Base-by-base conservation (phyloP, 352 stramenopile genomes). In the Pythium rishiriense region DNA sequence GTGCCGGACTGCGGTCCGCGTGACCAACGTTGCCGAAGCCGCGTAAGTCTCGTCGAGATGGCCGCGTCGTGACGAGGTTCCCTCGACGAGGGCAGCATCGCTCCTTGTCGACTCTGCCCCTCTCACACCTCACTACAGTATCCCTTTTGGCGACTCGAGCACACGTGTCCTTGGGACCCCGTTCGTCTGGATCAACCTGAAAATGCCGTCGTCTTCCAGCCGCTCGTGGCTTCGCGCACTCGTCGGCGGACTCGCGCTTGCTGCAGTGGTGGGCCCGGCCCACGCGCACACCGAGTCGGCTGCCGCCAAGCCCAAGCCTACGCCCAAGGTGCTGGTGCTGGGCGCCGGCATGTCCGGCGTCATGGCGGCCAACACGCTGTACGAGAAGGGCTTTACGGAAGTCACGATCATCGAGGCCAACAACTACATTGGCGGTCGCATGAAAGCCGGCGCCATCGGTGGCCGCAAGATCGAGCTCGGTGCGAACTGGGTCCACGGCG, bases 361-460 rank as follows among this genome's bases (percentile, higher is more conserved):
- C 26, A 62, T 62, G 55, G 28, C 55, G 11, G 55, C 55, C 42
- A 62, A 42, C 19, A 62, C 55, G 42, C 55, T 62, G 9, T 62
- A 33, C 43, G 55, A 62, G 22, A 62, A 62, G 29, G 55, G 55
- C 42, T 62, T 62, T 29, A 62, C 26, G 39, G 43, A 62, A 41
- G 37, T 62, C 29, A 62, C 55, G 55, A 62, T 62, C 55, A 62
- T 62, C 22, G 55, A 62, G 24, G 55, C 55, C 26, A 62, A 62
- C 55, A 43, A 62, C 55, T 62, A 62, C 55, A 62, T 62, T 22
- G 55, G 55, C 21, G 55, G 55, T 42, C 55, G 55, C 42, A 62
- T 62, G 55, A 62, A 53, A 25, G 21, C 26, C 2, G 42, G 26
- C 7, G n/a, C 45, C n/a, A 35, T 62, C n/a, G 55, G 42, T 19